phyloP scores from a whole-genome alignment of 2,329 filamentous ascomycete species.

The Dactylellina cionopaga region DNA sequence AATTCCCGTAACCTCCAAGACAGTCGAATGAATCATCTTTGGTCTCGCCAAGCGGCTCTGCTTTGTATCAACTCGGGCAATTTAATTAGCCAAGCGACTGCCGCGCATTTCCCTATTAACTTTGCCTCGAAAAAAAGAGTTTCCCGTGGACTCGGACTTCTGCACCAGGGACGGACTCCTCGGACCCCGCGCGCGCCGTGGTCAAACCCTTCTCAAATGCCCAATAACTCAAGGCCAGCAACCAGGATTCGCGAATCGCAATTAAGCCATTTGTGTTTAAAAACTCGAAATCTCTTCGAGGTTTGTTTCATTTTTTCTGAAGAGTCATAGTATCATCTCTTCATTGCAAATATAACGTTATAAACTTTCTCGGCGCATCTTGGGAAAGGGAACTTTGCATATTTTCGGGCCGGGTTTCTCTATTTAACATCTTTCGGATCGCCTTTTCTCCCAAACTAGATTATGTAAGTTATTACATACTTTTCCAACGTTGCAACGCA shows the following conservation, averaged over 20 bases:
- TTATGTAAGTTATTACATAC: slow-evolving; percentile 32
- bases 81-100: slow-evolving; percentile 30
- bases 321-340: neutral
- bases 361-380: slow-evolving; percentile 12
- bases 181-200: slow-evolving; percentile 26
- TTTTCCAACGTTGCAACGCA: slow-evolving; percentile 34
- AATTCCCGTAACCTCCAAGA: neutral
- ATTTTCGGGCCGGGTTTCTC: no score
- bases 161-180: slow-evolving; percentile 16
- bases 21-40: slow-evolving; percentile 12
- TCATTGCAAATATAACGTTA: slow-evolving; percentile 6
- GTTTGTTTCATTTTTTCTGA: neutral
- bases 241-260: neutral
- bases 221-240: neutral
- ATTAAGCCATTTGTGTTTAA: neutral
- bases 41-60: slow-evolving; percentile 24
- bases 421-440: slow-evolving; percentile 4
- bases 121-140: neutral
- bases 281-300: neutral
- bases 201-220: neutral
- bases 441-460: neutral
- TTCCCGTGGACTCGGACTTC: neutral
- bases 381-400: neutral
- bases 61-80: no score
- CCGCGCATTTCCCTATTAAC: no score